phyloP scores from a whole-genome alignment of 495 filamentous ascomycete species.

The Neurospora discreta region DNA sequence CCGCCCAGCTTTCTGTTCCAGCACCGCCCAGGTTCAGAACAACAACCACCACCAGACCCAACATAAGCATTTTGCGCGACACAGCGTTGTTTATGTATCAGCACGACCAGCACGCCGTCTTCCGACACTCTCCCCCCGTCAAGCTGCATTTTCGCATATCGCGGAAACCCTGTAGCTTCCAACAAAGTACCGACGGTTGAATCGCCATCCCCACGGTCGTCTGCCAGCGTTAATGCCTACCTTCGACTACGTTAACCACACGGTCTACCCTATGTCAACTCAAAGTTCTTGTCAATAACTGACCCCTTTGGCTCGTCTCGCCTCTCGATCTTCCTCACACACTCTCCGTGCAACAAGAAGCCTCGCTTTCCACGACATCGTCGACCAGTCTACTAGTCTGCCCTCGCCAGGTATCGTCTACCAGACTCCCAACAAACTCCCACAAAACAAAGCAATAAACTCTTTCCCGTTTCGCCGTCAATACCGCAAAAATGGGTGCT shows the following conservation, averaged over 20 bases:
- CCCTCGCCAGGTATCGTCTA: neutral
- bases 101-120: slow-evolving; percentile 43
- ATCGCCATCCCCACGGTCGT: slow-evolving; percentile 16
- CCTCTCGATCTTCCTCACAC: slow-evolving; percentile 21
- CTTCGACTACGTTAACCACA: slow-evolving; percentile 29
- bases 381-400: slow-evolving; percentile 18
- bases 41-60: slow-evolving; percentile 19
- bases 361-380: slow-evolving; percentile 24
- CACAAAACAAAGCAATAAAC: neutral
- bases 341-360: slow-evolving; percentile 33
- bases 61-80: slow-evolving; percentile 29
- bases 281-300: slow-evolving; percentile 35
- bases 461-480: slow-evolving; percentile 12
- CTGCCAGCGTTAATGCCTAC: slow-evolving; percentile 43
- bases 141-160: slow-evolving; percentile 92
- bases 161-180: slow-evolving; percentile 78
- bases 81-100: slow-evolving; percentile 48
- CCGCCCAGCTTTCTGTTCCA: neutral
- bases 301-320: slow-evolving; percentile 29
- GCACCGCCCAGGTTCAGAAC: neutral
- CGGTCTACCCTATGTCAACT: slow-evolving; percentile 39
- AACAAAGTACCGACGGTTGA: slow-evolving; percentile 83
- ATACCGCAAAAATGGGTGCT: slow-evolving; percentile 43
- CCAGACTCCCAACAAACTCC: slow-evolving; percentile 1
- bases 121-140: slow-evolving; percentile 72